A percentile compares a stretch with the other conserved stretches of the same genome.
These are phyloP conservation scores for Terana coerulea DNA, from an alignment of 768 basidiomycete genomes.

Conservation along the genomic window DNA sequence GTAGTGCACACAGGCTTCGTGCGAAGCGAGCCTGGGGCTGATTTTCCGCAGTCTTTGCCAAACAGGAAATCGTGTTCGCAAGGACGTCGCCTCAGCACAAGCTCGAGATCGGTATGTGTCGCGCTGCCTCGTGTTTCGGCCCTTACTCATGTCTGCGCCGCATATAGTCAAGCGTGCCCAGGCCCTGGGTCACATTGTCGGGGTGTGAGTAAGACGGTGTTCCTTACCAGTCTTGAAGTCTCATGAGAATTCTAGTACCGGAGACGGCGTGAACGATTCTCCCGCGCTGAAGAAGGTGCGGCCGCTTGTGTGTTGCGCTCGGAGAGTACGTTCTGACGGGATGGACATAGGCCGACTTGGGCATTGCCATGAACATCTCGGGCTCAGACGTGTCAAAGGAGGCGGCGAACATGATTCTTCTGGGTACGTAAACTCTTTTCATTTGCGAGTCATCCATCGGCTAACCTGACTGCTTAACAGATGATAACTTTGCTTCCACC, in stretches of 20 bases:
- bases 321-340: not conserved
- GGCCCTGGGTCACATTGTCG: constrained; percentile 67
- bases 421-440: constrained; percentile 38
- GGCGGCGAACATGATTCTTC: constrained; percentile 70
- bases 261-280: constrained; percentile 71
- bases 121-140: not conserved
- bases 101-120: constrained; percentile 59
- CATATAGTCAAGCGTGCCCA: constrained; percentile 65
- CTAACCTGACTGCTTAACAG: constrained; percentile 25
- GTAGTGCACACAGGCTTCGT: constrained; percentile 18
- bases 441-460: not conserved
- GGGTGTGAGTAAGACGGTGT: constrained; percentile 46
- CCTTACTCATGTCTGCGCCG: constrained; percentile 1
- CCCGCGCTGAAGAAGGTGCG: constrained; percentile 59
- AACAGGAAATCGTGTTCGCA: constrained; percentile 69
- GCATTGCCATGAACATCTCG: constrained; percentile 74
- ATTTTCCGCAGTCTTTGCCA: constrained; percentile 50
- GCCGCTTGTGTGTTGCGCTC: too few relatives aligned
- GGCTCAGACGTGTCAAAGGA: constrained; percentile 74
- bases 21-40: not conserved
- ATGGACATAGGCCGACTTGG: constrained; percentile 51
- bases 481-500: constrained; percentile 72
- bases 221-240: not conserved
- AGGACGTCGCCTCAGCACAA: constrained; percentile 72
- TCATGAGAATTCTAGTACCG: constrained; percentile 39